These are phyloP conservation scores for Aspergillus heteromorphus DNA, from an alignment of 495 filamentous ascomycete genomes.

Conservation along the genomic window DNA sequence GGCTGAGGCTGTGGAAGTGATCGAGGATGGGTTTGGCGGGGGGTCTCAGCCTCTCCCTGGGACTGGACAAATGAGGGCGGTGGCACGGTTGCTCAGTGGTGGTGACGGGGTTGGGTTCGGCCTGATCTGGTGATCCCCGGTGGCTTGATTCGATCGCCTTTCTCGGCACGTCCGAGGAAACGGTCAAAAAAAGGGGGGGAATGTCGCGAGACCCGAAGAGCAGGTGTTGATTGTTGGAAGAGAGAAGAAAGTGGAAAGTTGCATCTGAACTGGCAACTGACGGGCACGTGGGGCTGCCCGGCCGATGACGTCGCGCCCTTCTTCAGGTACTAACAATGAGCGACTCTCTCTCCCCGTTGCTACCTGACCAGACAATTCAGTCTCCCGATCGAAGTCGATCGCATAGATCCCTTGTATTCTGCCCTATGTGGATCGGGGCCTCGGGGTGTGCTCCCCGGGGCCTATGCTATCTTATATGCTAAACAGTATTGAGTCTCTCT, in stretches of 20 bases:
- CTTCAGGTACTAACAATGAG: background rate
- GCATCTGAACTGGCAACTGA: constrained; percentile 22
- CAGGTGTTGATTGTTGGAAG: background rate
- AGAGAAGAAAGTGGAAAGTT: no score
- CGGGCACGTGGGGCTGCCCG: constrained; percentile 21
- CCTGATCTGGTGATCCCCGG: constrained; percentile 3
- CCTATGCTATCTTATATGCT: background rate
- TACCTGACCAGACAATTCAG: background rate
- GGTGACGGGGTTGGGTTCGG: background rate
- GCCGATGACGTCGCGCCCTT: constrained; percentile 22
- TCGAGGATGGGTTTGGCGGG: background rate
- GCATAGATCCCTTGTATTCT: background rate
- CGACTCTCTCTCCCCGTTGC: background rate
- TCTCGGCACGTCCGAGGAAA: no score
- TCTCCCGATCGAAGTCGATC: background rate
- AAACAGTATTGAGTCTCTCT: no score
- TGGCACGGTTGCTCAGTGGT: constrained; percentile 1
- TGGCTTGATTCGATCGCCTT: background rate
- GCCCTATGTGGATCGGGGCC: background rate
- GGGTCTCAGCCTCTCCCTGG: constrained; percentile 10
- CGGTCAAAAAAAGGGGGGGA: background rate
- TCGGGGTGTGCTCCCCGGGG: background rate
- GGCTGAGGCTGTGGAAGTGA: constrained; percentile 6
- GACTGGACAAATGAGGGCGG: constrained; percentile 5
- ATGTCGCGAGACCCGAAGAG: background rate